These are phyloP conservation scores for Xylariaceae sp. DNA, from an alignment of 2,329 filamentous ascomycete genomes.

Conservation along the genomic window DNA sequence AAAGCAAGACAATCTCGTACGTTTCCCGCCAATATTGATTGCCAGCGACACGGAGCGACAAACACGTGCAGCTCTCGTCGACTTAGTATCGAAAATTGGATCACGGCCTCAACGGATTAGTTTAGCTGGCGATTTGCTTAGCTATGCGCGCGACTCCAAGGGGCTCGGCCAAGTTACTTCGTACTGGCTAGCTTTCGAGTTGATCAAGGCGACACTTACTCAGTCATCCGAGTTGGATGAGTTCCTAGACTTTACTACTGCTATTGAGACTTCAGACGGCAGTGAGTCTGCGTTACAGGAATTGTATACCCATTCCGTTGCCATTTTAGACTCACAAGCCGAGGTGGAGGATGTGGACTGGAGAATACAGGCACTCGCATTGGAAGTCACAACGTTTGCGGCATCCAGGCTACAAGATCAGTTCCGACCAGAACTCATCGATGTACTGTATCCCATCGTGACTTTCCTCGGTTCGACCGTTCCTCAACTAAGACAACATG, in stretches of 20 bases:
- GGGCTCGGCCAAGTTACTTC: constrained; percentile 59
- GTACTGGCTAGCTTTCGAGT: constrained; percentile 74
- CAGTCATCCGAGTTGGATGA: constrained; percentile 54
- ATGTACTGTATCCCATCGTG: constrained; percentile 85
- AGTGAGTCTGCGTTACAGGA: constrained; percentile 52
- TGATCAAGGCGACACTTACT: constrained; percentile 55
- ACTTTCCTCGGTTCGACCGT: constrained; percentile 75
- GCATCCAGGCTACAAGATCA: constrained; percentile 59
- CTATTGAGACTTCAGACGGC: constrained; percentile 35
- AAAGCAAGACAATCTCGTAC: constrained; percentile 16
- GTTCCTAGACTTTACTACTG: constrained; percentile 55
- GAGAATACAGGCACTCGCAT: constrained; percentile 68
- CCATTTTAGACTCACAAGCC: constrained; percentile 50
- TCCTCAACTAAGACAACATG: constrained; percentile 66
- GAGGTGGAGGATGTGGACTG: constrained; percentile 54
- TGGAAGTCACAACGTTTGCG: constrained; percentile 75
- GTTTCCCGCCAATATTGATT: constrained; percentile 58
- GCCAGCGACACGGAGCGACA: constrained; percentile 59
- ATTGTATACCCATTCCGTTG: constrained; percentile 63
- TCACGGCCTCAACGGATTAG: constrained; percentile 53
- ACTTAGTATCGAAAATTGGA: constrained; percentile 52
- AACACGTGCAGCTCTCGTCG: constrained; percentile 52
- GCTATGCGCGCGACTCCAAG: constrained; percentile 52
- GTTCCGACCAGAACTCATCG: constrained; percentile 82
- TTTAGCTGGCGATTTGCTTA: constrained; percentile 61